These are phyloP conservation scores for Rosa persica DNA, from an alignment of 306 rosid species.

Conservation along the genomic window DNA sequence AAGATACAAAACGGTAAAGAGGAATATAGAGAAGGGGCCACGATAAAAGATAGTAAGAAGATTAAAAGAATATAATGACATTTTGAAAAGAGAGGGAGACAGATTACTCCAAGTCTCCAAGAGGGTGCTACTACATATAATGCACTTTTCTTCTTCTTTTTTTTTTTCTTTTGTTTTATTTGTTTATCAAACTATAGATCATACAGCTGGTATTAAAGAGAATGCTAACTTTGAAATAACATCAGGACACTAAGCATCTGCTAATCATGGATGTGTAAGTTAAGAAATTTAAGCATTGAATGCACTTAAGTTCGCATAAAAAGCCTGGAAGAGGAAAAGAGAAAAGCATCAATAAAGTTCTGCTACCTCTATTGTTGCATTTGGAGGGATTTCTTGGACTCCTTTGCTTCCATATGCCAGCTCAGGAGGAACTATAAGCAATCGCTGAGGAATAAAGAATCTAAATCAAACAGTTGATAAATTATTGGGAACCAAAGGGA, in stretches of 20 bases:
- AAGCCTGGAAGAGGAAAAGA: background rate
- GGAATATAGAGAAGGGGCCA: constrained; percentile 17
- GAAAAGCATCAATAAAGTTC: background rate
- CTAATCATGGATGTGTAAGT: background rate
- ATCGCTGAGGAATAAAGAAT: constrained; percentile 50
- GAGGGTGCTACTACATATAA: background rate
- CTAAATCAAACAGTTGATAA: constrained; percentile 15
- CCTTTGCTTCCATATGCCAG: constrained; percentile 90
- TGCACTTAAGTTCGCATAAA: background rate
- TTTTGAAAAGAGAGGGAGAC: background rate
- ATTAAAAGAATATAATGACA: constrained; percentile 14
- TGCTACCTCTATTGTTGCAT: constrained; percentile 86
- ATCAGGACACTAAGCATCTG: background rate
- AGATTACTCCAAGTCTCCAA: constrained; percentile 15
- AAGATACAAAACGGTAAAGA: constrained; percentile 30
- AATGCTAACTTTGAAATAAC: background rate
- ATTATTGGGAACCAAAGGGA: constrained; percentile 18
- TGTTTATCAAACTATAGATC: background rate
- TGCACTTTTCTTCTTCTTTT: background rate
- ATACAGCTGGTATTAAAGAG: background rate
- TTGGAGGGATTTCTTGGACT: constrained; percentile 94
- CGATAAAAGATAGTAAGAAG: constrained; percentile 8
- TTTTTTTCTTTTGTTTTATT: background rate
- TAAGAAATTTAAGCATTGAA: background rate
- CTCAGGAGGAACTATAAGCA: constrained; percentile 86